Evolutionary conservation across 2,329 filamentous ascomycete species (phyloP).

Genomic region (Sarocladium brachiariae): DNA sequence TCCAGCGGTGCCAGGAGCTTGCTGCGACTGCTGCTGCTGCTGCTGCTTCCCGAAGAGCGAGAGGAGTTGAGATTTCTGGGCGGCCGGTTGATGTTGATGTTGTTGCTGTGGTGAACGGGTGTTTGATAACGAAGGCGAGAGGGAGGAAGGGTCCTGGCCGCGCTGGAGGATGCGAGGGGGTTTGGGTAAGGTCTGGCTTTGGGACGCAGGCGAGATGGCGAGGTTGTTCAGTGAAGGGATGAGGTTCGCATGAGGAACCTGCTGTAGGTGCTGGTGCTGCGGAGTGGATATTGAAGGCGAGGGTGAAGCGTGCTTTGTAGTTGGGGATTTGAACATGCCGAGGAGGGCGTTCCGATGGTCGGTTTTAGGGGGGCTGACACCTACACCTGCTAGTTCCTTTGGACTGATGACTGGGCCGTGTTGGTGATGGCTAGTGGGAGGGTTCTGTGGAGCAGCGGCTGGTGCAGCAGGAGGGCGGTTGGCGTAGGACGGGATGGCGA

Average conservation of each 20-base stretch:
- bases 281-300: neutral
- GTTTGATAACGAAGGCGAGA: constrained; percentile 11
- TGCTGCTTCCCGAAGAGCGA: constrained; percentile 54
- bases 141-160: constrained; percentile 22
- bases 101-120: neutral
- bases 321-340: constrained; percentile 45
- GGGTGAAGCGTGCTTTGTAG: constrained; percentile 3
- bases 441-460: constrained; percentile 2
- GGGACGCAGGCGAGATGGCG: constrained; percentile 1
- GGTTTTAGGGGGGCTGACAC: constrained; percentile 17
- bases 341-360: constrained; percentile 42
- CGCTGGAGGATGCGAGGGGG: constrained; percentile 27
- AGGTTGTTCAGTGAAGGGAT: neutral
- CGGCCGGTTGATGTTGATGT: neutral
- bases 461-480: constrained; percentile 3
- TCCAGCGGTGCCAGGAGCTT: too few relatives aligned
- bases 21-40: too few relatives aligned
- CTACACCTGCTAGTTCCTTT: constrained; percentile 22
- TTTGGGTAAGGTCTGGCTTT: neutral
- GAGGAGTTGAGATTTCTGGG: constrained; percentile 41
- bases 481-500: neutral
- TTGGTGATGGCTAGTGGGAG: neutral
- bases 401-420: constrained; percentile 14
- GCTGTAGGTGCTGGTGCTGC: constrained; percentile 1
- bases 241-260: neutral